Evolutionary conservation across 345 rosid genomes (phyloP).

Genomic region (Psidium guajava): DNA sequence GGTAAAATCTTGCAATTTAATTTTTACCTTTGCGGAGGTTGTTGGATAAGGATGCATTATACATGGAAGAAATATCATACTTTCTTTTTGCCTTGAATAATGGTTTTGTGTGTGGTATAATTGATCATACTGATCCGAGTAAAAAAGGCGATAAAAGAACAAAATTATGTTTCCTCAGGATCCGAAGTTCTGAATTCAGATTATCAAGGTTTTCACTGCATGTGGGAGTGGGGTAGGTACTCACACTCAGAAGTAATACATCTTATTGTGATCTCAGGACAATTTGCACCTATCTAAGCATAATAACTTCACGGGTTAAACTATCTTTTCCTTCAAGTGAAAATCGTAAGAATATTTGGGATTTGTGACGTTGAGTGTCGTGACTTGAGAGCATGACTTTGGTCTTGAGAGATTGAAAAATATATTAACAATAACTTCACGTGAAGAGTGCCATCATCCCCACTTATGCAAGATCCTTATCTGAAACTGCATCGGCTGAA

Average conservation of each 20-base stretch:
- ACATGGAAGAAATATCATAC: too few species aligned
- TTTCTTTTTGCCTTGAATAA: too few species aligned
- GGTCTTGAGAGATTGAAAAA: background rate
- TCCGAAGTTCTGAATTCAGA: background rate
- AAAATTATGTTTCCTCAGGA: background rate
- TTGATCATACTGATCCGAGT: too few species aligned
- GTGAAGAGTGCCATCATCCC: background rate
- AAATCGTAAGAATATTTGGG: background rate
- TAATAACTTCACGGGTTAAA: too few species aligned
- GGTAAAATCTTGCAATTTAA: slow-evolving; percentile 23
- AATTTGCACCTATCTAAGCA: background rate
- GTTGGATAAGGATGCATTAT: too few species aligned
- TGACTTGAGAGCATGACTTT: background rate
- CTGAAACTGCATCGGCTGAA: background rate
- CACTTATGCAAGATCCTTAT: background rate
- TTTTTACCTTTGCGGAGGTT: background rate
- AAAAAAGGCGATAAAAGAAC: too few species aligned
- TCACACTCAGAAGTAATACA: background rate
- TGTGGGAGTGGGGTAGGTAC: background rate
- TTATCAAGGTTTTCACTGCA: background rate
- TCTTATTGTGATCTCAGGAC: background rate
- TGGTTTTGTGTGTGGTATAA: too few species aligned
- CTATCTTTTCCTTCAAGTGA: too few species aligned
- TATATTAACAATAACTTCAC: background rate
- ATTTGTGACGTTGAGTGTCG: background rate